phyloP scores from a whole-genome alignment of 2,329 filamentous ascomycete species.

The Cyanodermella asteris region DNA sequence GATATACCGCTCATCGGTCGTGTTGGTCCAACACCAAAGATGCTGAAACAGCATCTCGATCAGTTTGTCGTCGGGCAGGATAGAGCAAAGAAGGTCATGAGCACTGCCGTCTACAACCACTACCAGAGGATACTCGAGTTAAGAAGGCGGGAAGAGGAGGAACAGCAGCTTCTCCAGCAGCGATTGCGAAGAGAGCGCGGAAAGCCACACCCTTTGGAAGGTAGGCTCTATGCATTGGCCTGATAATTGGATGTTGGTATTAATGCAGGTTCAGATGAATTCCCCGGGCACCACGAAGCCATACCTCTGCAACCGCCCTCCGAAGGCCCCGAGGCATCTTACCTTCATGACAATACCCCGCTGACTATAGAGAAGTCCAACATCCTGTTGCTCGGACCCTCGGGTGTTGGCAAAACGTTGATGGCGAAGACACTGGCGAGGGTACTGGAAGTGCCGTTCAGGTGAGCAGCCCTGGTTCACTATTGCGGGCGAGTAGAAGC shows the following conservation, averaged over 20 bases:
- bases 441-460: constrained; percentile 83
- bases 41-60: constrained; percentile 74
- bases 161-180: constrained; percentile 51
- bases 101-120: constrained; percentile 87
- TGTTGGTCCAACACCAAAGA: constrained; percentile 36
- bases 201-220: constrained; percentile 56
- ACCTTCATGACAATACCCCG: constrained; percentile 31
- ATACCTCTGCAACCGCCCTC: constrained; percentile 17
- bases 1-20: constrained; percentile 35
- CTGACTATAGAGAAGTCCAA: constrained; percentile 91
- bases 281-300: constrained; percentile 36
- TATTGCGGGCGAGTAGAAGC: no score
- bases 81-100: constrained; percentile 74
- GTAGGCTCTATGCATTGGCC: constrained; percentile 19
- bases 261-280: constrained; percentile 29
- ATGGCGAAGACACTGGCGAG: constrained; percentile 78
- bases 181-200: constrained; percentile 47
- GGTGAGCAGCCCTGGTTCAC: no score
- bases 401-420: constrained; percentile 87
- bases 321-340: constrained; percentile 13
- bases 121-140: constrained; percentile 69
- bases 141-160: constrained; percentile 56
- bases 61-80: constrained; percentile 94
- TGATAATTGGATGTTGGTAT: not conserved
- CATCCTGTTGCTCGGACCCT: constrained; percentile 71